Evolutionary conservation across 768 basidiomycete species (phyloP), one percentile per base, ranked within the genome.

Genomic region (Hericium erinaceus): DNA sequence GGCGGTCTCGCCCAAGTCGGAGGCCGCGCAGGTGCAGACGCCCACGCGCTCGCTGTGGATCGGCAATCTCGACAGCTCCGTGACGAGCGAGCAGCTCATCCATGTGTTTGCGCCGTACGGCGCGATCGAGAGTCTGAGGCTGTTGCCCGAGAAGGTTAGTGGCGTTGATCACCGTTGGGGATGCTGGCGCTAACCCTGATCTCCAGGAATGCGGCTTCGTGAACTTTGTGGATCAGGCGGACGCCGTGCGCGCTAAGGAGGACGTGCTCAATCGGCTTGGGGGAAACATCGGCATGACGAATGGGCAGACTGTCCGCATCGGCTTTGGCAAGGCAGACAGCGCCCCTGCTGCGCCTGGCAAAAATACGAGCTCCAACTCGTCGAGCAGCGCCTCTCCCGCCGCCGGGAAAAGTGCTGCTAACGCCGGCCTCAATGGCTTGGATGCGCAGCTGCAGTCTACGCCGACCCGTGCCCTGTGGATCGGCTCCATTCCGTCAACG

Each of bases 311-410:
- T 1, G 95, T 99, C 55, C 87, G 97, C 49, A 95, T 99, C 66
- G 97, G 97, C 2, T 99, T 97, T 68, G 97, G 95, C 24, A 99
- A 98, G 69, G 93, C 93, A 2, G 95, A 98, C 66, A 95, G 93
- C 64, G 95, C 92, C 4, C 95, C 95, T 33, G 85, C 91, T 41
- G 89, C 92, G 8, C 89, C 92, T 15, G 84, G 90, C 38, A 92
- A 91, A 64, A 87, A 87, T 24, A 79, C 79, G 24, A 74, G 75
- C 40, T 75, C 84, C 13, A 78, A 81, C 52, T 84, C 79, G 62
- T 81, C 86, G 28, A 78, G 81, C 15, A 77, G 85, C 13, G 81
- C 85, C 2, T 84, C 87, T 0, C 83, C 89, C 15, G 69, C 70
- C 18, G 58, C 69, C 28, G 54, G 70, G 53, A 60, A 69, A 60